Evolutionary conservation across 441 rosid genomes (phyloP), one percentile per base, ranked within the genome.

Genomic region (Euphorbia schlechtendalii): DNA sequence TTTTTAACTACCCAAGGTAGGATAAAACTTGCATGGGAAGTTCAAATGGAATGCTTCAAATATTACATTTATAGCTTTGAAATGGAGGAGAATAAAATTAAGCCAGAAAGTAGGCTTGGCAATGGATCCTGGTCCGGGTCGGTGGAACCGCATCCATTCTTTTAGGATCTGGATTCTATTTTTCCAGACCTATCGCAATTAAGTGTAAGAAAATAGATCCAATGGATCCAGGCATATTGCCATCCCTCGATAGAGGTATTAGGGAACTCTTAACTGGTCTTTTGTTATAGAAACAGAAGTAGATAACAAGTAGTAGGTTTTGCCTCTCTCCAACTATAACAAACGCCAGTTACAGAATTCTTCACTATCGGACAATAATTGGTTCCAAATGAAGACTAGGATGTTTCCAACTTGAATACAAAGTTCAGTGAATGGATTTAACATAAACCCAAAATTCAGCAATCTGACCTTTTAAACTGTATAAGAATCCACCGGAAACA

Each of bases 401-500:
- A 0, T 28, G 59, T 4, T 51, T 22, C 17, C 27, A 65, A 20
- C 18, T 46, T 21, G 32, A 59, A 64, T 9, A 11, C 17, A 32
- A 48, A 65, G 2, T 3, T 13, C 58, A 46, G 7, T 28, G 40
- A 21, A 45, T 12, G 28, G 3, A 36, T 15, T 45, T 27, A 41
- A 12, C 51, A 46, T 61, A 18, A 28, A 27, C 49, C 62, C 55
- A 57, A 17, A 67, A 49, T 25, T 43, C 56, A 66, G 63, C 59
- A 59, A 64, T 55, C 83, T 56, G 32, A 91, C 99, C 99, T 92
- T 77, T 92, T 95, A 73, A 95, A 95, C 70, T 95, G 98, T 69
- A 92, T 88, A 41, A 95, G 83, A 74, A 89, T 69, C 99, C 99
- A 95, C 78, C 98, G 99, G 82, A 95, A 95, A 76, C 99, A 95